These are phyloP conservation scores for Fusarium falciforme DNA, from an alignment of 2,329 filamentous ascomycete species.

Conservation along the genomic window DNA sequence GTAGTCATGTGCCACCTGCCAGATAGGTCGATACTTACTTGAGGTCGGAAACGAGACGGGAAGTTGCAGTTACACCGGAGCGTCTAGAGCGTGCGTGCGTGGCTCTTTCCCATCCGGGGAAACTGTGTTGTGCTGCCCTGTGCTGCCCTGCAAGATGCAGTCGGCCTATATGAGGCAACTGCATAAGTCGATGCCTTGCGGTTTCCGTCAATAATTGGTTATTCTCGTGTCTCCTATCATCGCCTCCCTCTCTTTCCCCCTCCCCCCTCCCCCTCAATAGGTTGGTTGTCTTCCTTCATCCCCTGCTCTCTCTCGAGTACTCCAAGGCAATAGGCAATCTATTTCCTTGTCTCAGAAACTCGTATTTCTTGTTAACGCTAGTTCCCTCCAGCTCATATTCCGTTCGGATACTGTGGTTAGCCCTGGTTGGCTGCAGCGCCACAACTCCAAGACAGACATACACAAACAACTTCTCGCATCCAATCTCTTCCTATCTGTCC, in stretches of 20 bases:
- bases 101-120: neutral
- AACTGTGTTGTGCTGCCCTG: neutral
- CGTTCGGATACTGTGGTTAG: neutral
- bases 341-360: neutral
- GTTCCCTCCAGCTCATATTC: neutral
- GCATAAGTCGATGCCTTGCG: constrained; percentile 2
- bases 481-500: neutral
- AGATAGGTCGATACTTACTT: neutral
- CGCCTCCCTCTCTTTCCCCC: neutral
- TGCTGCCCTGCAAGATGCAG: constrained; percentile 19
- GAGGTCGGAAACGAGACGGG: constrained; percentile 8
- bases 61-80: constrained; percentile 30
- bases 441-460: neutral
- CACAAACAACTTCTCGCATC: neutral
- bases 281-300: neutral
- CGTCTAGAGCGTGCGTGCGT: neutral
- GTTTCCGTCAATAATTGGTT: neutral
- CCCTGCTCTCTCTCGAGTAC: neutral
- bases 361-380: neutral
- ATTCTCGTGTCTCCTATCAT: neutral
- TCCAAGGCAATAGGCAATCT: neutral
- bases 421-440: neutral
- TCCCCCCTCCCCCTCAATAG: neutral
- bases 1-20: neutral
- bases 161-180: constrained; percentile 16